These are phyloP conservation scores for Priceomyces haplophilus DNA, from an alignment of 805 yeast genomes.

Conservation along the genomic window DNA sequence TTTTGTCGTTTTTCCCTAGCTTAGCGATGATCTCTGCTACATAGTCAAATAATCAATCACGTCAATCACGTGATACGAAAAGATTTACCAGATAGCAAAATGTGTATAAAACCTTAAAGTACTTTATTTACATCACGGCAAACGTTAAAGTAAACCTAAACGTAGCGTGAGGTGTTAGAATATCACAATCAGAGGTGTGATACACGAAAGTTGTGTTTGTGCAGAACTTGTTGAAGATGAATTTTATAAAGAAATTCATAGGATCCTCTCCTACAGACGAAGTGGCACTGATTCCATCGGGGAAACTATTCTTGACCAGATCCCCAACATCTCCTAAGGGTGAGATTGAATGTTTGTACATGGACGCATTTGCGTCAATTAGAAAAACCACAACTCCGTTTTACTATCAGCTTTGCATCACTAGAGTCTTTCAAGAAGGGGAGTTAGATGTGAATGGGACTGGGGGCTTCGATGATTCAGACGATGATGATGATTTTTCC, in stretches of 20 bases:
- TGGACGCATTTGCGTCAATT: constrained; percentile 73
- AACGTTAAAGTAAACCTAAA: neutral
- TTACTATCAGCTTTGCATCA: constrained; percentile 68
- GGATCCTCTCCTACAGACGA: constrained; percentile 57
- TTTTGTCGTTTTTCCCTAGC: neutral
- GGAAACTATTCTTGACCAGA: constrained; percentile 71
- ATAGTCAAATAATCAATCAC: no score
- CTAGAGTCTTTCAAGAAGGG: constrained; percentile 67
- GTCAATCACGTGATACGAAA: neutral
- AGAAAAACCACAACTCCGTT: constrained; percentile 64
- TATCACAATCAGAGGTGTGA: neutral
- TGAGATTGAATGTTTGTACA: constrained; percentile 75
- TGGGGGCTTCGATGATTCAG: constrained; percentile 43
- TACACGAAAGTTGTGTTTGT: neutral
- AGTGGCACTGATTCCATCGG: constrained; percentile 69
- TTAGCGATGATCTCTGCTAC: neutral
- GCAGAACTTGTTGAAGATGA: constrained; percentile 46
- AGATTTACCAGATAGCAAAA: neutral
- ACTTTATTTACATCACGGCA: neutral
- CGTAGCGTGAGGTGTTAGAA: neutral
- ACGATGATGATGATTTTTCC: constrained; percentile 30
- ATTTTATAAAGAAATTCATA: constrained; percentile 64
- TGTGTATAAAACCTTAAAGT: neutral
- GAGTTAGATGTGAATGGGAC: constrained; percentile 47
- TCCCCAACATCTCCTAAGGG: constrained; percentile 83